These are phyloP conservation scores for Barbatosphaeria neglecta DNA, from an alignment of 495 filamentous ascomycete genomes.

Conservation along the genomic window DNA sequence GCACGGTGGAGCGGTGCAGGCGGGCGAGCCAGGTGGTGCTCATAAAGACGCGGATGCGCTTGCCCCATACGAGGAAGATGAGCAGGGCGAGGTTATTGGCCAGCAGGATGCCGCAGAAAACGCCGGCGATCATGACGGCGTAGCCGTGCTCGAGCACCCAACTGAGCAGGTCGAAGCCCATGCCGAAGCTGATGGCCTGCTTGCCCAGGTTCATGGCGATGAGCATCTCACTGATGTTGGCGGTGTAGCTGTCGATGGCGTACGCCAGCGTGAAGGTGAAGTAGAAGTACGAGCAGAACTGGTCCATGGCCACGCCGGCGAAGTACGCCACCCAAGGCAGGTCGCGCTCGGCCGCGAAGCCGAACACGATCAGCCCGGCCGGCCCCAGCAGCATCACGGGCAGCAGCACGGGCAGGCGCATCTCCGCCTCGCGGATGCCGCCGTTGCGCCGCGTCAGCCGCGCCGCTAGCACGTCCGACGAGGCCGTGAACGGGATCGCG, in stretches of 20 bases:
- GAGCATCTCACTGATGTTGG: conserved; percentile 50
- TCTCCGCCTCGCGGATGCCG: conserved; percentile 48
- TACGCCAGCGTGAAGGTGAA: conserved; percentile 52
- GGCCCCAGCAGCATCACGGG: conserved; percentile 43
- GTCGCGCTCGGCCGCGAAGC: conserved; percentile 37
- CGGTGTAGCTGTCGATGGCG: conserved; percentile 46
- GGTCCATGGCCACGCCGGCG: conserved; percentile 38
- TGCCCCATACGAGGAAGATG: conserved; percentile 47
- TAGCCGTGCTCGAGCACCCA: conserved; percentile 48
- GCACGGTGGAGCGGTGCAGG: conserved; percentile 31
- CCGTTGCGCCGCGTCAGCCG: conserved; percentile 41
- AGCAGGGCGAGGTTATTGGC: conserved; percentile 45
- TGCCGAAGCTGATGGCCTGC: conserved; percentile 50
- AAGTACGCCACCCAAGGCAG: conserved; percentile 49
- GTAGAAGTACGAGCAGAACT: conserved; percentile 44
- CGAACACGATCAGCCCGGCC: conserved; percentile 43
- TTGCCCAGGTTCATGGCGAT: conserved; percentile 62
- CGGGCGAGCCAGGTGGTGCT: conserved; percentile 40
- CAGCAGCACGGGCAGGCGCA: conserved; percentile 46
- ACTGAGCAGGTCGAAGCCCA: conserved; percentile 45
- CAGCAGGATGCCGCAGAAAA: conserved; percentile 42
- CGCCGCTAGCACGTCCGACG: conserved; percentile 45
- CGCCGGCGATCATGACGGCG: conserved; percentile 45
- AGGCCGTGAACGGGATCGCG: conserved; percentile 44
- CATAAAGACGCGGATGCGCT: conserved; percentile 40